Base-by-base conservation (phyloP, 371 early-diverging fungal genomes). In the Syncephalastrum racemosum region DNA sequence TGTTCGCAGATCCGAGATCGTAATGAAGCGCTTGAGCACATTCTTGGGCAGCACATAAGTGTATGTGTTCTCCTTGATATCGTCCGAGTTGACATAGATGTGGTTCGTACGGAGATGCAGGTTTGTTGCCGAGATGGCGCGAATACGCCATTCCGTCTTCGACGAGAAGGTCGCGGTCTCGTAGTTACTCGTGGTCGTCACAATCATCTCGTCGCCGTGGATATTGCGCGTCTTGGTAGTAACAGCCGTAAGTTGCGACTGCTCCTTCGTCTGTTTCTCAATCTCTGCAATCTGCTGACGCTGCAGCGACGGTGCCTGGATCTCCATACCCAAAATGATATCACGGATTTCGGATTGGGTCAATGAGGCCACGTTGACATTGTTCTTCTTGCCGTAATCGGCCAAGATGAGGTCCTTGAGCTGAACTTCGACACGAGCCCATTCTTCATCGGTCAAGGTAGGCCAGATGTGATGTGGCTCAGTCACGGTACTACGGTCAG, bases 311-410 rank as follows among this genome's bases (percentile, higher is more conserved):
- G 99, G 99, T 52, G 98, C 97, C 27, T 93, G 90, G 56, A 98
- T 97, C 73, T 97, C 96, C 96, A 98, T 98, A 73, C 99, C 99
- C 59, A 99, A 86, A 63, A 99, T 97, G 60, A 99, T 96, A 79
- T 99, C 99, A 63, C 99, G 90, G 67, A 99, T 93, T 82, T 99
- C 99, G 2, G 94, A 91, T 51, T 91, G 90, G 0, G 99, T 97
- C 50, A 99, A 84, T 44, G 93, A 93, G 4, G 95, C 93, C 31
- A 96, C 96, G 56, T 97, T 97, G 57, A 99, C 97, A 61, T 93
- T 94, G 86, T 98, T 97, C 87, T 97, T 96, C 81, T 95, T 96
- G 70, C 97, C 97, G 70, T 99, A 99, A 73, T 98, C 98, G 4
- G 88, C 94, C 39, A 99, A 78, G 68, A 99, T 99, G 73, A 99